Evolutionary conservation across 2,329 filamentous ascomycete genomes (phyloP), one percentile per base, ranked within the genome.

Genomic region (Aspergillus clavatus): DNA sequence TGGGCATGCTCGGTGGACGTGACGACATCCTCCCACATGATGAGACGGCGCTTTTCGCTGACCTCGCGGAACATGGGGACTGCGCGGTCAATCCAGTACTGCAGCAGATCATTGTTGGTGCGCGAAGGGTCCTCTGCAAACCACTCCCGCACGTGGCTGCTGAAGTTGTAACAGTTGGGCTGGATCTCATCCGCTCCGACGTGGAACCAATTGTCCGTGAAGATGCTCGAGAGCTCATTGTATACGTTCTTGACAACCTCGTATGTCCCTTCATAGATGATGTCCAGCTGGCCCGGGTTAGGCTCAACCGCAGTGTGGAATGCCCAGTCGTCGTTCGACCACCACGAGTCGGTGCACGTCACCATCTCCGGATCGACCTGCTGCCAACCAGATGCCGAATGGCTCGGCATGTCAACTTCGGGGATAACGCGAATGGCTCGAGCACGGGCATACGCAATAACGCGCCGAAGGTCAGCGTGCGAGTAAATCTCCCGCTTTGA

Each of bases 401-500:
- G 79, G 38, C 78, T 76, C 5, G 79, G 79, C 77, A 81, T 81
- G 58, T 82, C 79, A 33, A 81, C 73, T 54, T 82, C 79, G n/a
- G 79, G 76, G 26, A 82, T 69, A 44, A 82, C 69, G 43, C 80
- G 76, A n/a, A 82, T 70, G 45, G 74, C 79, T 14, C 78, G 78
- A 26, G 73, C 72, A 28, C 73, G 67, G 12, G 74, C 77, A 50
- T 79, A 79, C 10, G 59, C 56, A 40, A 80, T 69, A 40, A 80
- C 61, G 2, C 63, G 62, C 14, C 60, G 66, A 37, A 80, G 59
- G 45, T 71, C 66, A 0, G 56, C 52, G 1, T 72, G 67, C 2
- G 70, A 69, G 57, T 73, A 79, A 39, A 66, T 60, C 52, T 78
- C 73, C 4, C 69, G 67, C 7, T 63, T 42, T 0, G 77, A 79